A percentile compares a stretch with the other conserved stretches of the same genome.
These are phyloP conservation scores for Cryphonectria radicalis DNA, from an alignment of 2,329 filamentous ascomycete genomes.

Conservation along the genomic window DNA sequence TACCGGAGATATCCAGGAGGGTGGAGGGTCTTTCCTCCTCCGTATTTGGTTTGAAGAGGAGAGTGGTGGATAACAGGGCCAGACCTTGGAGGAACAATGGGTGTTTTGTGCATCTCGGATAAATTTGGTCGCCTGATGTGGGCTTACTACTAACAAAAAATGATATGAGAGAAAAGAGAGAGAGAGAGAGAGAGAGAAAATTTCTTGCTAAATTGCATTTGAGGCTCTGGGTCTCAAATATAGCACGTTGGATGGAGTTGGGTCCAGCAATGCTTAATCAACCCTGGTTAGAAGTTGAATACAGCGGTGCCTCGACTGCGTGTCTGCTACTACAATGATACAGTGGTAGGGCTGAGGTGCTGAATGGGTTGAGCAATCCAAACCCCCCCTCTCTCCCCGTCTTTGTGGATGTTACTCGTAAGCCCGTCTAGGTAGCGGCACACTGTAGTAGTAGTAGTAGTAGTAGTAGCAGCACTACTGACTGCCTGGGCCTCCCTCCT, in stretches of 20 bases:
- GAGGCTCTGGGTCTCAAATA: background rate
- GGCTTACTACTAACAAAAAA: background rate
- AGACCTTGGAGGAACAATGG: background rate
- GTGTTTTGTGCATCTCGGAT: background rate
- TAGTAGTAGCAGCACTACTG: background rate
- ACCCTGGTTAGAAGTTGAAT: background rate
- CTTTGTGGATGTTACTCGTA: constrained; percentile 7
- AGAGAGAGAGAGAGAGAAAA: background rate
- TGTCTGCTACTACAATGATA: background rate
- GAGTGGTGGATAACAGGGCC: background rate
- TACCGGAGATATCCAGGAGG: constrained; percentile 7
- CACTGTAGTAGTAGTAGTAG: background rate
- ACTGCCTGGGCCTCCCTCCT: background rate
- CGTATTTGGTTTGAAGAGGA: background rate
- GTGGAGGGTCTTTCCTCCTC: background rate
- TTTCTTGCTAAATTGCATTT: background rate
- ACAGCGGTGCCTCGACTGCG: background rate
- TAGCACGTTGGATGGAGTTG: background rate
- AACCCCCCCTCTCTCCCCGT: background rate
- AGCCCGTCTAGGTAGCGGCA: background rate
- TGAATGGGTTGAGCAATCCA: background rate
- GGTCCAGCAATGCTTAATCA: background rate
- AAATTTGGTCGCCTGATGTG: background rate
- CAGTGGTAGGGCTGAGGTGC: constrained; percentile 5
- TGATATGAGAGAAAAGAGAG: background rate